These are phyloP conservation scores for Xylaria cubensis DNA, from an alignment of 495 filamentous ascomycete genomes.

Conservation along the genomic window DNA sequence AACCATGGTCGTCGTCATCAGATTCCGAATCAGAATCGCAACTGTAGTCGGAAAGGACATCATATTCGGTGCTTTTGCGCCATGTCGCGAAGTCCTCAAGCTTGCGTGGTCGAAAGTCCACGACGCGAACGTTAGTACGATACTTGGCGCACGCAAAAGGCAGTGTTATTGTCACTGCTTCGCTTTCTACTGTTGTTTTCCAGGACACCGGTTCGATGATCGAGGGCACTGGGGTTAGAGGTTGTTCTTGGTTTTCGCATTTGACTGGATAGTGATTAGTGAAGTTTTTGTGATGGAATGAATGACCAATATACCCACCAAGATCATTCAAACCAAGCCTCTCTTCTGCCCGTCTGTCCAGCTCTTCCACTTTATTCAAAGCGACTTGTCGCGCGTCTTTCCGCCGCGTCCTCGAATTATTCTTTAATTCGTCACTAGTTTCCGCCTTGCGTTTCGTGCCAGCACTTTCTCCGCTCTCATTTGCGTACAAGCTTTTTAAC, in stretches of 20 bases:
- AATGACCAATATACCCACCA: constrained; percentile 16
- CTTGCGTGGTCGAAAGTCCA: constrained; percentile 78
- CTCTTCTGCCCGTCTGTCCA: constrained; percentile 37
- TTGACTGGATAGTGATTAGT: constrained; percentile 44
- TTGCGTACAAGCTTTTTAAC: constrained; percentile 43
- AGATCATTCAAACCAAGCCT: constrained; percentile 40
- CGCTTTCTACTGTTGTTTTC: constrained; percentile 42
- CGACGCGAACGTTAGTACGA: constrained; percentile 68
- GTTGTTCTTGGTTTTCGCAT: constrained; percentile 52
- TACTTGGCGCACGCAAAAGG: constrained; percentile 80
- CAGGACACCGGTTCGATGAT: constrained; percentile 55
- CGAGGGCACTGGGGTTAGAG: constrained; percentile 51
- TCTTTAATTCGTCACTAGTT: constrained; percentile 32
- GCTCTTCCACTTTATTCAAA: constrained; percentile 41
- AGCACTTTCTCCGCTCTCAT: constrained; percentile 36
- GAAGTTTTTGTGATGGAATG: neutral
- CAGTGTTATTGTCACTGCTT: constrained; percentile 54
- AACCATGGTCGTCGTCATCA: constrained; percentile 40
- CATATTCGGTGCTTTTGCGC: constrained; percentile 50
- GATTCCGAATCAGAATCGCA: constrained; percentile 45
- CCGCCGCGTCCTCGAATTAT: constrained; percentile 29
- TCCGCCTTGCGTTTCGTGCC: constrained; percentile 44
- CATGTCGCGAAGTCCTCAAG: constrained; percentile 76
- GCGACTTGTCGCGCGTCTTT: constrained; percentile 25
- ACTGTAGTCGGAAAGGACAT: constrained; percentile 53